These are phyloP conservation scores for Naematelia aurantialba DNA, from an alignment of 768 basidiomycete genomes.

Conservation along the genomic window DNA sequence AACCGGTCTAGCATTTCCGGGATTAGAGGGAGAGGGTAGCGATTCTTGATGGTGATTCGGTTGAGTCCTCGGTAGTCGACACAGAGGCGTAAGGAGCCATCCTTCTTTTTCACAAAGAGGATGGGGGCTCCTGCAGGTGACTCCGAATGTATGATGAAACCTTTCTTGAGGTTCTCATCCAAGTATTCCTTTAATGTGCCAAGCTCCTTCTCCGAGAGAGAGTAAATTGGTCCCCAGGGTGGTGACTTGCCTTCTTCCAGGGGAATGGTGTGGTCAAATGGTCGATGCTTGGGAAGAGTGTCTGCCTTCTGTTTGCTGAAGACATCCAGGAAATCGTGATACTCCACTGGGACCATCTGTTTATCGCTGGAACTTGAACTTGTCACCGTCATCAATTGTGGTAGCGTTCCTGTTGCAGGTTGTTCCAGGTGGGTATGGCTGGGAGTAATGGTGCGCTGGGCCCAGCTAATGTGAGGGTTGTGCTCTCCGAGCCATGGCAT, in stretches of 20 bases:
- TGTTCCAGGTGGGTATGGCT: too few relatives aligned
- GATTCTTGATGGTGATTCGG: constrained; percentile 48
- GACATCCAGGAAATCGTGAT: constrained; percentile 16
- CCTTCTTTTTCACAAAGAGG: constrained; percentile 40
- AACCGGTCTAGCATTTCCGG: constrained; percentile 22
- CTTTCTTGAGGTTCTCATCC: constrained; percentile 33
- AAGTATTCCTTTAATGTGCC: constrained; percentile 22
- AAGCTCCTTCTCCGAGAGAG: constrained; percentile 25
- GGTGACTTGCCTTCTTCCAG: constrained; percentile 21
- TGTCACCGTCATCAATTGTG: too few relatives aligned
- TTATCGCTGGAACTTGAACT: too few relatives aligned
- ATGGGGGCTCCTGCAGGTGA: constrained; percentile 30
- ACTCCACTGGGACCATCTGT: background rate
- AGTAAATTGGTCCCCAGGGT: constrained; percentile 26
- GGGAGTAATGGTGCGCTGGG: background rate
- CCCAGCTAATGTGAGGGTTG: constrained; percentile 15
- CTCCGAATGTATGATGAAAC: constrained; percentile 15
- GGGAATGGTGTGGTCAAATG: constrained; percentile 29
- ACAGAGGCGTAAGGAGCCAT: constrained; percentile 27
- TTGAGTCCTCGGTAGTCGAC: too few relatives aligned
- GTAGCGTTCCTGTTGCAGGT: too few relatives aligned
- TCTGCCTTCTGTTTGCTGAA: constrained; percentile 21
- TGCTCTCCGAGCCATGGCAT: constrained; percentile 14
- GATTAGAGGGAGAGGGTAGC: constrained; percentile 29
- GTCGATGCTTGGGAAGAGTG: constrained; percentile 20